These are phyloP conservation scores for Knoxdaviesia proteae DNA, from an alignment of 2,329 filamentous ascomycete genomes.

Conservation along the genomic window DNA sequence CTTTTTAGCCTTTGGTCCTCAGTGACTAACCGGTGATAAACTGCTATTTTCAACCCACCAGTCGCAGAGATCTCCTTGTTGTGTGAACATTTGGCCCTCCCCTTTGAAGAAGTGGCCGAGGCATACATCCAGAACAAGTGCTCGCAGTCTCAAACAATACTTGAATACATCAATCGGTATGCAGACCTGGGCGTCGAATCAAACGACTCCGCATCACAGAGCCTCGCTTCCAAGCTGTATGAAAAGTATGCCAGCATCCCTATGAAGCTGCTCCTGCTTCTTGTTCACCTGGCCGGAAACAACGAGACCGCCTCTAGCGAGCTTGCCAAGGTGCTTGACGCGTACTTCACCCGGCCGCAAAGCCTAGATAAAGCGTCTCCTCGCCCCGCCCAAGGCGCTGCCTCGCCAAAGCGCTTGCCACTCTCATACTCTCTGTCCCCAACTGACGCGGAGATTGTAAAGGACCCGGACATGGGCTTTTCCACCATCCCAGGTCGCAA, in stretches of 20 bases:
- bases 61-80: constrained; percentile 22
- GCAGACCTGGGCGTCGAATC: constrained; percentile 16
- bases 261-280: constrained; percentile 18
- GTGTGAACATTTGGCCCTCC: constrained; percentile 20
- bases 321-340: constrained; percentile 19
- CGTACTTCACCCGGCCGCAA: constrained; percentile 18
- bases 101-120: constrained; percentile 17
- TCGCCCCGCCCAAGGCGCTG: too few relatives aligned
- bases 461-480: constrained; percentile 4
- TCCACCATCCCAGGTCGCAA: background rate
- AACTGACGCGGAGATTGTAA: constrained; percentile 11
- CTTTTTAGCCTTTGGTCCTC: background rate
- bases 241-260: constrained; percentile 21
- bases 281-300: constrained; percentile 18
- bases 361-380: constrained; percentile 7
- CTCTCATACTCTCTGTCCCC: constrained; percentile 19
- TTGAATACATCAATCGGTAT: constrained; percentile 22
- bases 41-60: constrained; percentile 6
- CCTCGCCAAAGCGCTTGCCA: constrained; percentile 7
- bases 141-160: constrained; percentile 18
- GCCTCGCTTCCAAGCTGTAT: constrained; percentile 13
- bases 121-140: constrained; percentile 18
- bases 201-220: constrained; percentile 11
- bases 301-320: constrained; percentile 16
- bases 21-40: background rate